Percentiles rank a stretch among this genome's conserved stretches.
phyloP scores from a whole-genome alignment of 2,329 filamentous ascomycete species.

The Celoporthe dispersa region DNA sequence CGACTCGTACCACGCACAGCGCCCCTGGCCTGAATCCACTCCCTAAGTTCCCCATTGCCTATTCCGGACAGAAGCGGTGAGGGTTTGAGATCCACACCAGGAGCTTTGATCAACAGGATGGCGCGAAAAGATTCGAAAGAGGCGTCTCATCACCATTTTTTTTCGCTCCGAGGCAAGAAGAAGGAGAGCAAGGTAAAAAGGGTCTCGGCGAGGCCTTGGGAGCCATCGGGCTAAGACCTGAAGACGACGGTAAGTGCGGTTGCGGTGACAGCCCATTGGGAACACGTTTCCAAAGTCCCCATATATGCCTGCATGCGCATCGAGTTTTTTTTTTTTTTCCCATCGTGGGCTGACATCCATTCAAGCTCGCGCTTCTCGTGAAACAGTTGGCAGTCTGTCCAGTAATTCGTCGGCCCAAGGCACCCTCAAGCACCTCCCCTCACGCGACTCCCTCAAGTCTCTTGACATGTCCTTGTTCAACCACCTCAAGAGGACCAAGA shows the following conservation, averaged over 20 bases:
- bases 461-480: slow-evolving; percentile 30
- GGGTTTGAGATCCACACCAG: slow-evolving; percentile 28
- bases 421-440: slow-evolving; percentile 28
- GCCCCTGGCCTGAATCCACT: slow-evolving; percentile 28
- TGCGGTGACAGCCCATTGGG: slow-evolving; percentile 13
- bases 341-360: slow-evolving; percentile 24
- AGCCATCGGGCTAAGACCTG: slow-evolving; percentile 26
- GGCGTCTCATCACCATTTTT: slow-evolving; percentile 29
- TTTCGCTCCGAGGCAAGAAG: slow-evolving; percentile 30
- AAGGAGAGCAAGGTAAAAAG: slow-evolving; percentile 28
- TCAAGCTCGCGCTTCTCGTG: slow-evolving; percentile 14
- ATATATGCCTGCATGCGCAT: slow-evolving; percentile 29
- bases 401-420: slow-evolving; percentile 27
- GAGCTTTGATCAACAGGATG: slow-evolving; percentile 27
- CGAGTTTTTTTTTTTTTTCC: background rate
- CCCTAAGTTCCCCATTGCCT: slow-evolving; percentile 28
- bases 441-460: slow-evolving; percentile 29
- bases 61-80: slow-evolving; percentile 29
- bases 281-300: slow-evolving; percentile 29
- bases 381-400: slow-evolving; percentile 28
- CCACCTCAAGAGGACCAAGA: slow-evolving; percentile 28
- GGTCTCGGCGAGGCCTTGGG: slow-evolving; percentile 29
- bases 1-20: slow-evolving; percentile 26
- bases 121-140: slow-evolving; percentile 27
- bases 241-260: slow-evolving; percentile 29